Evolutionary conservation across 2,329 filamentous ascomycete species (phyloP).

Genomic region (Sporothrix humicola): DNA sequence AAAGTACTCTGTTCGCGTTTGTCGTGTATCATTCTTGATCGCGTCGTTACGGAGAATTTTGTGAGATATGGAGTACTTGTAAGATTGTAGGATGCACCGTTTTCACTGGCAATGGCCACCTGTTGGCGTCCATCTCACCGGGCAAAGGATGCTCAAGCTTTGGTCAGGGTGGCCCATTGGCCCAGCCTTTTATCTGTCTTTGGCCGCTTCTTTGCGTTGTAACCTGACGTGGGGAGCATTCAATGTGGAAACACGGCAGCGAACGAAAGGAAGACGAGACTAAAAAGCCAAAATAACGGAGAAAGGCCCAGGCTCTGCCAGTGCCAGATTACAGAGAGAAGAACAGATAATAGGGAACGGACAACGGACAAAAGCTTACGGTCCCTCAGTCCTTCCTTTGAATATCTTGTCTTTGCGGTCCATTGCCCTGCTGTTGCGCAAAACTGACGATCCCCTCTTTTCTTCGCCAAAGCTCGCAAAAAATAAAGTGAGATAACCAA

Average conservation of each 20-base stretch:
- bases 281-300: not conserved
- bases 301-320: not conserved
- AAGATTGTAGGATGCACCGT: not conserved
- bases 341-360: not conserved
- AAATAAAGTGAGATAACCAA: not conserved
- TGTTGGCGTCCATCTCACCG: not conserved
- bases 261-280: not conserved
- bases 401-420: not conserved
- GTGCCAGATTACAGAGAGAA: not conserved
- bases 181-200: not conserved
- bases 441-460: not conserved
- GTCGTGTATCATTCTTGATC: not conserved
- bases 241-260: conserved; percentile 18
- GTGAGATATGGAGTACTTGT: not conserved
- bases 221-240: conserved; percentile 11
- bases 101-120: not conserved
- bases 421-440: conserved; percentile 12
- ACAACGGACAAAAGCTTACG: not conserved
- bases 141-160: conserved; percentile 3
- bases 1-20: conserved; percentile 11
- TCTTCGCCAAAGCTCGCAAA: not conserved
- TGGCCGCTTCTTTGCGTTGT: not conserved
- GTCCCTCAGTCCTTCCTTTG: too few species aligned
- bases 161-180: not conserved
- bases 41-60: not conserved